These are phyloP conservation scores for Pseudogymnoascus sp. DNA, from an alignment of 2,329 filamentous ascomycete genomes.

Conservation along the genomic window DNA sequence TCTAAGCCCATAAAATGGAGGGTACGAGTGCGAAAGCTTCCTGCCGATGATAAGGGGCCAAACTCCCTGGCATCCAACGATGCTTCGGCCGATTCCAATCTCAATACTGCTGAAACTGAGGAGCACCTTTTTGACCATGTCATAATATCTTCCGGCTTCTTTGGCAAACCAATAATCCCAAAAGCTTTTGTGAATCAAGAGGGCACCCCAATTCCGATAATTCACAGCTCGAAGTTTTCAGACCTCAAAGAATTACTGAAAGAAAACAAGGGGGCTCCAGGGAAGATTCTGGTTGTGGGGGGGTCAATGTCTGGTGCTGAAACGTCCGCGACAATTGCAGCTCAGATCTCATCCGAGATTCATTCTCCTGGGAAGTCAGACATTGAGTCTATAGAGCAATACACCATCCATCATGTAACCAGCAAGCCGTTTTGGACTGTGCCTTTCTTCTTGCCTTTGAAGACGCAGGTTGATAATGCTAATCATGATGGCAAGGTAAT, in stretches of 20 bases:
- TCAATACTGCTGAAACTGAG: neutral
- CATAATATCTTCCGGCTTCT: conserved; percentile 68
- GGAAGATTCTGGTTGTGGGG: conserved; percentile 64
- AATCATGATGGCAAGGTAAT: conserved; percentile 31
- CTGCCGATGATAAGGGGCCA: neutral
- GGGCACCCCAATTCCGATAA: conserved; percentile 36
- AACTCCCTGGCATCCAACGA: neutral
- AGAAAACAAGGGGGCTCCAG: conserved; percentile 23
- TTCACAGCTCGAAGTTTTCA: conserved; percentile 63
- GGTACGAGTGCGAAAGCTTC: neutral
- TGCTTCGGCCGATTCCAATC: neutral
- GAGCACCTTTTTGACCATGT: conserved; percentile 54
- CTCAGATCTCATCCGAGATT: conserved; percentile 56
- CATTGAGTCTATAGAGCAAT: conserved; percentile 38
- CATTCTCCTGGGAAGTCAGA: conserved; percentile 40
- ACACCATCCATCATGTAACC: conserved; percentile 58
- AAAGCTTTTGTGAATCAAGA: conserved; percentile 19
- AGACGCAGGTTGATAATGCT: conserved; percentile 17
- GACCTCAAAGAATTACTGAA: conserved; percentile 42
- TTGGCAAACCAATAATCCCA: conserved; percentile 47
- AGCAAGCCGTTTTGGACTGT: conserved; percentile 66
- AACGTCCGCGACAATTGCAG: conserved; percentile 62
- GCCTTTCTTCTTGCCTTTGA: conserved; percentile 39
- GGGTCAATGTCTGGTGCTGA: conserved; percentile 80
- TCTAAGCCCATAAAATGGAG: conserved; percentile 13